These are phyloP conservation scores for Lactifluus pinguis DNA, from an alignment of 768 basidiomycete species.

Conservation along the genomic window DNA sequence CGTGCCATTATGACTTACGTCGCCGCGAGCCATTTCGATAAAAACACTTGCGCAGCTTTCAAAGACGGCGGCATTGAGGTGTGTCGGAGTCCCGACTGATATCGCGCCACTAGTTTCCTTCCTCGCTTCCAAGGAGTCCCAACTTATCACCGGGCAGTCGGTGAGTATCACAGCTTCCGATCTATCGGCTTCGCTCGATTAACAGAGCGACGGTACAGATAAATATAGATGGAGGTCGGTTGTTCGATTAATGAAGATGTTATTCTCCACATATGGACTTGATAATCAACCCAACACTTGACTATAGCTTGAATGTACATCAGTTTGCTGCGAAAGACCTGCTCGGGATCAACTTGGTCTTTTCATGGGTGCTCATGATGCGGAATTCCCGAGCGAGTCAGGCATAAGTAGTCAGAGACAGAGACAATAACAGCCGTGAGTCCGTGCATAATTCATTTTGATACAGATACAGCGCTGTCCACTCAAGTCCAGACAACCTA, in stretches of 20 bases:
- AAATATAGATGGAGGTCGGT: conserved; percentile 15
- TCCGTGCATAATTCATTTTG: background rate
- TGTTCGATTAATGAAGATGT: conserved; percentile 2
- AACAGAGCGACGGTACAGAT: conserved; percentile 3
- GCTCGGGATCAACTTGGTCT: too few relatives aligned
- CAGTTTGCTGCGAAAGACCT: background rate
- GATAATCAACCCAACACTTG: background rate
- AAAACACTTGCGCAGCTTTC: conserved; percentile 2
- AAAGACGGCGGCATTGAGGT: conserved; percentile 17
- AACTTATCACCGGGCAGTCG: conserved; percentile 25
- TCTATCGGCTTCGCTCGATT: background rate
- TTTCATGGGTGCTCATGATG: too few relatives aligned
- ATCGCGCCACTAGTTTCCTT: conserved; percentile 27
- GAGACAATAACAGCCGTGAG: too few relatives aligned
- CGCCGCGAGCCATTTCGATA: background rate
- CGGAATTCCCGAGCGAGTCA: too few relatives aligned
- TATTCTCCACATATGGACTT: background rate
- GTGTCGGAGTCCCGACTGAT: conserved; percentile 21
- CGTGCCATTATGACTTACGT: background rate
- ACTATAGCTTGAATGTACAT: background rate
- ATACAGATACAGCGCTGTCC: background rate
- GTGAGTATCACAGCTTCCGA: conserved; percentile 4
- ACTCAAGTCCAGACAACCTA: background rate
- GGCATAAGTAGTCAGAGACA: too few relatives aligned
- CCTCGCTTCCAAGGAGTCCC: conserved; percentile 26